Evolutionary conservation across 2,329 filamentous ascomycete species (phyloP), one percentile per base, ranked within the genome.

Genomic region (Ascochyta viciae-villosae): DNA sequence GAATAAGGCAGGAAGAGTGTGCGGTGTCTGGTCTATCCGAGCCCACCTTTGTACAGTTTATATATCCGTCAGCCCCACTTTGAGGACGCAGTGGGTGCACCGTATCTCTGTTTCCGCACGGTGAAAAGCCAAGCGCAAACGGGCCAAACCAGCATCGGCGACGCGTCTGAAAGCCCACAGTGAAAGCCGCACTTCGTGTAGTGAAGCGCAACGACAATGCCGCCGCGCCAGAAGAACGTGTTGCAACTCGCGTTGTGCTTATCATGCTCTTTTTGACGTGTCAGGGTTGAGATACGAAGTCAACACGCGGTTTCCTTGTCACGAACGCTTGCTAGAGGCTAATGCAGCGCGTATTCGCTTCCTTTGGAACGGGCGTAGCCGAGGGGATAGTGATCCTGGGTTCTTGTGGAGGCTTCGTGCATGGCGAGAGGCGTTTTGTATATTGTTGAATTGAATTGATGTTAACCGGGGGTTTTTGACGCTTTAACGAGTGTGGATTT

Each of bases 241-340:
- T 38, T 38, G 38, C n/a, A 37, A 27, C 33, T 43, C 22, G 33
- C 53, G 51, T 51, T 38, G 31, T 50, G 46, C 42, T 50, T 50
- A 41, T 47, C 41, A 7, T 24, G 16, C 7, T 47, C 27, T n/a
- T 41, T 19, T 42, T 35, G 16, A 33, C 10, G 12, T 15, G 31
- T 41, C 15, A 37, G 47, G 19, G 41, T n/a, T 19, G 27, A 10
- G 42, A 41, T 38, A 19, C 37, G 34, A 34, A 43, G 3, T 22
- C 16, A 13, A 47, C 37, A 31, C 42, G 47, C 37, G 26, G 47
- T 50, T 56, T 56, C 42, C 53, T 56, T 51, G 53, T 56, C 47
- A 56, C 37, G 47, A 38, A 42, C 41, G 42, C 53, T 51, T 47
- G n/a, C 31, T 24, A 42, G 41, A n/a, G 41, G 29, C 53, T 56